phyloP scores from a whole-genome alignment of 139 green algal species.

The Chlorella vulgaris region DNA sequence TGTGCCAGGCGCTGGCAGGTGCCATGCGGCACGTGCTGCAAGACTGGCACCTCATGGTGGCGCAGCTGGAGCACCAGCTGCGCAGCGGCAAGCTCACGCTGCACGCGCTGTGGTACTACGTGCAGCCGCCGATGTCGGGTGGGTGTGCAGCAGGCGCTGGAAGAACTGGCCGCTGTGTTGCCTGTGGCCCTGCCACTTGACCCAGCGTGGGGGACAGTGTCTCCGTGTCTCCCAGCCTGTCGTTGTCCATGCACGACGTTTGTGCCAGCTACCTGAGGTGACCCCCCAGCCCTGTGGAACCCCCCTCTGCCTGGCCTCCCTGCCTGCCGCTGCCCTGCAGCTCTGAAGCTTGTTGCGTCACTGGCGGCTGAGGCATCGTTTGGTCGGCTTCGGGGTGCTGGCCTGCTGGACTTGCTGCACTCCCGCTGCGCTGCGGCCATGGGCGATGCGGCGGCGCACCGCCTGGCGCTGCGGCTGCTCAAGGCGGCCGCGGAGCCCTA shows the following conservation, averaged over 20 bases:
- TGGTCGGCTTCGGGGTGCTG: slow-evolving; percentile 40
- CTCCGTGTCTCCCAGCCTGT: too few relatives aligned
- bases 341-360: slow-evolving; percentile 72
- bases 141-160: not conserved
- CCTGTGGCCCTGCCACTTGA: too few relatives aligned
- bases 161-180: too few relatives aligned
- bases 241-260: too few relatives aligned
- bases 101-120: slow-evolving; percentile 78
- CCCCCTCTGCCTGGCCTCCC: not conserved
- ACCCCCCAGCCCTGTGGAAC: too few relatives aligned
- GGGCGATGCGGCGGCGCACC: slow-evolving; percentile 57
- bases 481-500: slow-evolving; percentile 76
- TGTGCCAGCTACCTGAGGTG: too few relatives aligned
- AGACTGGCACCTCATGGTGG: slow-evolving; percentile 85
- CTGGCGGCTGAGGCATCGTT: slow-evolving; percentile 60
- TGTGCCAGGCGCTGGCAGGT: slow-evolving; percentile 80
- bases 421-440: slow-evolving; percentile 32
- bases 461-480: slow-evolving; percentile 74
- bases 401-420: slow-evolving; percentile 80
- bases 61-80: slow-evolving; percentile 88
- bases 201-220: too few relatives aligned
- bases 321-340: not conserved
- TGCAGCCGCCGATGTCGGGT: slow-evolving; percentile 62
- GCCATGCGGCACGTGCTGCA: slow-evolving; percentile 69
- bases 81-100: slow-evolving; percentile 68